A percentile compares a stretch with the other conserved stretches of the same genome.
Evolutionary conservation across 768 basidiomycete genomes (phyloP).

Genomic region (Suillus discolor): DNA sequence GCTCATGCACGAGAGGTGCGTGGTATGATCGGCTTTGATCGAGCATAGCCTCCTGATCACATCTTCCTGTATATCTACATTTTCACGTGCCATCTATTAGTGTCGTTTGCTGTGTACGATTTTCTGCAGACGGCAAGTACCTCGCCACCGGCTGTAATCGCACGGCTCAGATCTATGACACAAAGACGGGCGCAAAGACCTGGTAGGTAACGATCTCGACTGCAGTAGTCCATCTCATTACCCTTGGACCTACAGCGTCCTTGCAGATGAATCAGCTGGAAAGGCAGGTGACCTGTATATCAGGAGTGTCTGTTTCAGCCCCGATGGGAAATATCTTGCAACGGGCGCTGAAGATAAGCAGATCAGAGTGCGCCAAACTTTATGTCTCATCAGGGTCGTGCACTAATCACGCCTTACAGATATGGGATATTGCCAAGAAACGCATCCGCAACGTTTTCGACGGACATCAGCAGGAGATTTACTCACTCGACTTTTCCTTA

Average conservation of each 20-base stretch:
- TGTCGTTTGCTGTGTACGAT: constrained; percentile 34
- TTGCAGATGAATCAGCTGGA: constrained; percentile 73
- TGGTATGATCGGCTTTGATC: constrained; percentile 14
- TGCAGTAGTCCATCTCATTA: constrained; percentile 12
- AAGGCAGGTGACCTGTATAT: constrained; percentile 88
- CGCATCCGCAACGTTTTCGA: constrained; percentile 31
- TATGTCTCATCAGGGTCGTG: background rate
- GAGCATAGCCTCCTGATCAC: constrained; percentile 1
- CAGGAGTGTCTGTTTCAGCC: constrained; percentile 34
- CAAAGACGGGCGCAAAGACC: constrained; percentile 80
- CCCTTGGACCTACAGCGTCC: constrained; percentile 49
- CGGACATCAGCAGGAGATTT: constrained; percentile 39
- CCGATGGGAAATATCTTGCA: constrained; percentile 31
- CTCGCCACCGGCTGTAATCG: constrained; percentile 70
- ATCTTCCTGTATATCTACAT: constrained; percentile 5
- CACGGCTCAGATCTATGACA: constrained; percentile 94
- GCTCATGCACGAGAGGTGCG: constrained; percentile 87
- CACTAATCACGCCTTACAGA: constrained; percentile 19
- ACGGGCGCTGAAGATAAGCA: constrained; percentile 38
- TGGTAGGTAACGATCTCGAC: constrained; percentile 54
- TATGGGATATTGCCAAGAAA: constrained; percentile 29
- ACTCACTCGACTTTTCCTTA: constrained; percentile 36
- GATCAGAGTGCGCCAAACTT: constrained; percentile 29
- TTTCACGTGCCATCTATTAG: constrained; percentile 18
- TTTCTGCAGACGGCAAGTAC: constrained; percentile 32